A percentile compares a stretch with the other conserved stretches of the same genome.
Evolutionary conservation across 768 basidiomycete genomes (phyloP).

Genomic region (Tubosaeta sp.): DNA sequence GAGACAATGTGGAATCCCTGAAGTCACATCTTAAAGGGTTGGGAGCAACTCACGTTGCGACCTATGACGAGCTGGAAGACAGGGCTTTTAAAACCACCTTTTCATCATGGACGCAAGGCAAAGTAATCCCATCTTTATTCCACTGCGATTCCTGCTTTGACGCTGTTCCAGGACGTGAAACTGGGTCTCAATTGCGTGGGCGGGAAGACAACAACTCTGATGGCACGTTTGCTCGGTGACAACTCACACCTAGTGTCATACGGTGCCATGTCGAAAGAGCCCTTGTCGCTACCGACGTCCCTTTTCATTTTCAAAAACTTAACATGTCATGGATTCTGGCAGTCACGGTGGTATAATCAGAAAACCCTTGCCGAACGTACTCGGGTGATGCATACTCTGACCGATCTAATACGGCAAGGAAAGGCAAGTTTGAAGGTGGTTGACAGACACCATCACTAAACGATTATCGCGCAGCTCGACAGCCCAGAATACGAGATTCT

Average conservation of each 20-base stretch:
- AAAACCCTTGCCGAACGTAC: conserved; percentile 47
- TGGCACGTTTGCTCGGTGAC: conserved; percentile 63
- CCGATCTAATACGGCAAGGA: conserved; percentile 48
- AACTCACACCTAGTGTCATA: conserved; percentile 80
- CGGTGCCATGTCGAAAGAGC: conserved; percentile 86
- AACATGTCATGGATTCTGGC: conserved; percentile 75
- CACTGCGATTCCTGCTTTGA: conserved; percentile 6
- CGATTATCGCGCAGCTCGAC: conserved; percentile 45
- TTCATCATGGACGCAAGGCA: conserved; percentile 60
- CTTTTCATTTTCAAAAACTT: conserved; percentile 84
- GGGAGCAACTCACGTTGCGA: conserved; percentile 74
- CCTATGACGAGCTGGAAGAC: conserved; percentile 70
- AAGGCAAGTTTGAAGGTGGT: conserved; percentile 37
- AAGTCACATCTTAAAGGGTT: conserved; percentile 49
- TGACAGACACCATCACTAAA: background rate
- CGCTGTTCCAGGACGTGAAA: conserved; percentile 32
- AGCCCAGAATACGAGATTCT: conserved; percentile 70
- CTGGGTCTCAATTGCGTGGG: conserved; percentile 58
- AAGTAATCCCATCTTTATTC: conserved; percentile 35
- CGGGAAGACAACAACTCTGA: conserved; percentile 62
- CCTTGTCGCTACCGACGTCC: conserved; percentile 71
- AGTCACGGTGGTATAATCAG: conserved; percentile 61
- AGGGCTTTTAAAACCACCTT: conserved; percentile 49
- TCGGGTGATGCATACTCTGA: conserved; percentile 47
- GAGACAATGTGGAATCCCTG: conserved; percentile 50